phyloP scores from a whole-genome alignment of 116 monocot species.

The Zostera marina region DNA sequence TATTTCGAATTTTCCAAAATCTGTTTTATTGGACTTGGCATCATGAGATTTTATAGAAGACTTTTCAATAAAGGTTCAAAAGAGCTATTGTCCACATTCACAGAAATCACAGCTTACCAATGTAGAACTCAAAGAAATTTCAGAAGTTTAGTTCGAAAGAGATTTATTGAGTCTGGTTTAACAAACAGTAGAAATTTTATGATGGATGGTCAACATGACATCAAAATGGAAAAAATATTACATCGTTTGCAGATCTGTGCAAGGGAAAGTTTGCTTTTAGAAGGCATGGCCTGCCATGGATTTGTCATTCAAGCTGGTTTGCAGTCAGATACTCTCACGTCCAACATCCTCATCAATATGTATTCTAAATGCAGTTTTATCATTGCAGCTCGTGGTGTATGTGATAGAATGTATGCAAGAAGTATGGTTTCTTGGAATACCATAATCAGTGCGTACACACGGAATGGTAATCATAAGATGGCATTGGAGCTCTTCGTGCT shows the following conservation, averaged over 20 bases:
- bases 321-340: conserved; percentile 10
- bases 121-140: background rate
- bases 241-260: conserved; percentile 26
- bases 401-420: conserved; percentile 18
- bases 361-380: conserved; percentile 32
- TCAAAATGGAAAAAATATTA: conserved; percentile 8
- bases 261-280: conserved; percentile 4
- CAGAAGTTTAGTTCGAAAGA: background rate
- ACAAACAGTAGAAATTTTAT: background rate
- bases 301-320: conserved; percentile 1
- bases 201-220: background rate
- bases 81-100: background rate
- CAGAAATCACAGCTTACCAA: background rate
- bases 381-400: conserved; percentile 19
- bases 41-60: background rate
- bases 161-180: background rate
- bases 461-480: conserved; percentile 12
- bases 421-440: conserved; percentile 40
- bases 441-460: conserved; percentile 21
- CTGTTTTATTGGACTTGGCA: background rate
- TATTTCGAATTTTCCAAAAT: background rate
- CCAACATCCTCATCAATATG: conserved; percentile 38
- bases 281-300: conserved; percentile 39
- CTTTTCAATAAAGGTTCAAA: background rate
- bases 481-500: conserved; percentile 26